These are phyloP conservation scores for Phalaenopsis hybrid DNA, from an alignment of 116 monocot species.

Conservation along the genomic window DNA sequence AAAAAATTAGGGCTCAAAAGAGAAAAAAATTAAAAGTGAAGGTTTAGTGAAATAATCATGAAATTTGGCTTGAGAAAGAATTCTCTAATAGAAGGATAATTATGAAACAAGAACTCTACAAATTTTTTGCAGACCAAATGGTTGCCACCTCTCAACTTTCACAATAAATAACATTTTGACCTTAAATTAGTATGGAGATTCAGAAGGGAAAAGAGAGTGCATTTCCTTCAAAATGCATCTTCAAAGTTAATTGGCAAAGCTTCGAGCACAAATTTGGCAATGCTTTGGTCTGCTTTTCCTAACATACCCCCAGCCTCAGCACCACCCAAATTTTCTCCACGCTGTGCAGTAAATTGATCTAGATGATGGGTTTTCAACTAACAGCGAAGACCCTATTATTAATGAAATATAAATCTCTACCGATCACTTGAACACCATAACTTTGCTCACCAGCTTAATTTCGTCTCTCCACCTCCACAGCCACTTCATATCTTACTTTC, in stretches of 20 bases:
- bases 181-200: background rate
- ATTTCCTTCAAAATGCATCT: too few relatives aligned
- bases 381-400: background rate
- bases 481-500: too few relatives aligned
- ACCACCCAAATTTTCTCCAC: too few relatives aligned
- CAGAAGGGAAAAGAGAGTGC: background rate
- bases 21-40: background rate
- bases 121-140: background rate
- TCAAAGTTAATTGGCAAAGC: too few relatives aligned
- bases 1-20: background rate
- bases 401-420: background rate
- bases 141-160: background rate
- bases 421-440: too few relatives aligned
- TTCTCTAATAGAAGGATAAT: background rate
- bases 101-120: background rate
- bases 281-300: too few relatives aligned
- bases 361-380: background rate
- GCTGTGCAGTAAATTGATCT: background rate
- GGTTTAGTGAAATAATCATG: background rate
- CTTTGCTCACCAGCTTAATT: too few relatives aligned
- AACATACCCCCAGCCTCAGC: too few relatives aligned
- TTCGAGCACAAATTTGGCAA: too few relatives aligned
- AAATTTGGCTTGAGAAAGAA: background rate
- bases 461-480: too few relatives aligned
- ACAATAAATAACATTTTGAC: background rate